Evolutionary conservation across 805 yeast genomes (phyloP), one percentile per base, ranked within the genome.

Genomic region (Nakazawaea ambrosiae): DNA sequence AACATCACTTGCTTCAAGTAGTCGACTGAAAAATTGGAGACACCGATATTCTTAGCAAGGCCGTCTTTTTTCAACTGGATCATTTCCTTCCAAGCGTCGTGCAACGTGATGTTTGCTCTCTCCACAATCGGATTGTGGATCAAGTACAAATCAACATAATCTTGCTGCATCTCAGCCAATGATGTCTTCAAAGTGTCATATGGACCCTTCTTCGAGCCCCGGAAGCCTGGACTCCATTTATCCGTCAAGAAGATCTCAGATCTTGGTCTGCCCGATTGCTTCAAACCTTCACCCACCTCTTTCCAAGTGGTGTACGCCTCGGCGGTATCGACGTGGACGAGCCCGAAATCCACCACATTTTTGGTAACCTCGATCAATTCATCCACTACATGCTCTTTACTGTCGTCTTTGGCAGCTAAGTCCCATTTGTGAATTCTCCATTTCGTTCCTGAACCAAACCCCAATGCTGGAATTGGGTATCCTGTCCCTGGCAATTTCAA

Each of bases 261-360:
- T 59, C 88, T 66, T 14, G 53, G 49, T 6, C 61, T 44, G 6
- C 69, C 73, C 0, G 69, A 53, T 29, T 56, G 49, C 37, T 58
- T 60, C 31, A 78, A 44, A 0, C 79, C 86, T 27, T 53, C 64
- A 9, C 78, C 81, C 32, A 78, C 69, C 50, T 79, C 87, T 1
- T 50, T 51, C 42, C 75, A 74, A 3, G 85, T 80, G 17, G 72
- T 66, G 54, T 81, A 81, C n/a, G 66, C 59, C 46, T 81, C 84
- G 1, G 87, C 87, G 6, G 81, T 75, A 49, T 80, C 88, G 31
- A 81, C 55, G 52, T 78, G 86, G 32, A 57, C 65, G 54, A 70
- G 75, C 0, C 82, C 81, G 12, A 54, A 51, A 2, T 66, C 57
- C 17, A 81, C 49, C 2, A 86, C 78, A 20, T 54, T 50, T 5